A percentile compares a stretch with the other conserved stretches of the same genome.
phyloP scores from a whole-genome alignment of 257 asterid species.

The Scutellaria baicalensis region DNA sequence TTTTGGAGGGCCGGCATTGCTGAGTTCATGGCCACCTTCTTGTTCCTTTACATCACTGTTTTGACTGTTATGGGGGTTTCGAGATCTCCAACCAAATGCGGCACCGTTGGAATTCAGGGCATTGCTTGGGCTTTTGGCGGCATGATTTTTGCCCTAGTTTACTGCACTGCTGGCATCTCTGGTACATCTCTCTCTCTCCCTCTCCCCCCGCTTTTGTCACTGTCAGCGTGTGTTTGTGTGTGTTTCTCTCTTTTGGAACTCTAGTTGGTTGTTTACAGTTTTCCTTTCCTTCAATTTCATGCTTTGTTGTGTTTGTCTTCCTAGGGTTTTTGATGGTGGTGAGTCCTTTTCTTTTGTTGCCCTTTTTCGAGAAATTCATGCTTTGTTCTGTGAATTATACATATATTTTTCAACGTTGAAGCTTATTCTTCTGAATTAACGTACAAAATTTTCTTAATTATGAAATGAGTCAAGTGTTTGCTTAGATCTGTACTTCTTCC shows the following conservation, averaged over 20 bases:
- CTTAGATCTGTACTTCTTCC: not conserved
- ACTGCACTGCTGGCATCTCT: constrained; percentile 81
- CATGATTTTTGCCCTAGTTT: constrained; percentile 80
- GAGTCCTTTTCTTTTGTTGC: not conserved
- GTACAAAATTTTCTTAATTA: not conserved
- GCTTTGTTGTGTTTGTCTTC: not conserved
- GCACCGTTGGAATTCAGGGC: constrained; percentile 70
- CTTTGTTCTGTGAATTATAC: not conserved
- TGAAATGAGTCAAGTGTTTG: too few species aligned
- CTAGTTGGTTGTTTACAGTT: not conserved
- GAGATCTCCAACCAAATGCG: constrained; percentile 46
- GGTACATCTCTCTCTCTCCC: constrained; percentile 17
- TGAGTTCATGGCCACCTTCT: constrained; percentile 67
- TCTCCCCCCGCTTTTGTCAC: not conserved
- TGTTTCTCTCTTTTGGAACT: not conserved
- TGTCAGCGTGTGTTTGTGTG: not conserved
- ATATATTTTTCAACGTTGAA: not conserved
- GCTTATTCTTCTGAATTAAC: not conserved
- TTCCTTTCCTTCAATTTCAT: not conserved
- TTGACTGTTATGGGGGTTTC: constrained; percentile 67
- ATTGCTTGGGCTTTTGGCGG: constrained; percentile 92
- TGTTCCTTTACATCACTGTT: constrained; percentile 65
- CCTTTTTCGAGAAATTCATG: not conserved
- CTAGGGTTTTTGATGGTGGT: not conserved
- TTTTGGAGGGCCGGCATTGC: constrained; percentile 87